These are phyloP conservation scores for Fusarium pseudonygamai DNA, from an alignment of 2,329 filamentous ascomycete species.

Conservation along the genomic window DNA sequence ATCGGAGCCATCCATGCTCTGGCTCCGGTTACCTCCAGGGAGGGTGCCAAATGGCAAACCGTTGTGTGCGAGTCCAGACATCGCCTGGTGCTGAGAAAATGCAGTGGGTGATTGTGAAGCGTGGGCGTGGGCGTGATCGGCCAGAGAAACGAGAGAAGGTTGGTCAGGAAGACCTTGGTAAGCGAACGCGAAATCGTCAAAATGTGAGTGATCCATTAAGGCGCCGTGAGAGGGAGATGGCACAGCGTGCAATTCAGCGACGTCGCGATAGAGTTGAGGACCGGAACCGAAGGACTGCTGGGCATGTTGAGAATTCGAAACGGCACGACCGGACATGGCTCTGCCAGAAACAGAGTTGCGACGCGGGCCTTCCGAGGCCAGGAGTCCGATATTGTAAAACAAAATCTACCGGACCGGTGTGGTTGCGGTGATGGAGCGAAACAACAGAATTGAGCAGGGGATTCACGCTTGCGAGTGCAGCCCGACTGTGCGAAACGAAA, in stretches of 20 bases:
- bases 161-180: conserved; percentile 57
- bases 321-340: conserved; percentile 46
- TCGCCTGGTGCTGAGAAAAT: conserved; percentile 48
- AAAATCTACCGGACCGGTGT: conserved; percentile 18
- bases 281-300: conserved; percentile 41
- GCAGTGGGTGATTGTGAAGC: conserved; percentile 44
- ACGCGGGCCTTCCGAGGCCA: conserved; percentile 31
- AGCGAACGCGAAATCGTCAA: conserved; percentile 63
- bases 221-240: conserved; percentile 35
- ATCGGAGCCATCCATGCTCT: conserved; percentile 55
- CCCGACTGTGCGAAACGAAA: conserved; percentile 10
- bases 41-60: conserved; percentile 38
- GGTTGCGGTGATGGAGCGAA: background rate
- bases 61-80: conserved; percentile 37
- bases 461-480: background rate
- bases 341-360: conserved; percentile 23
- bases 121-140: conserved; percentile 50
- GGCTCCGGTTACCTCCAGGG: conserved; percentile 37
- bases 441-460: conserved; percentile 1
- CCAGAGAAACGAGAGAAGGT: conserved; percentile 50
- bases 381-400: conserved; percentile 17
- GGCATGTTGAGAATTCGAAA: conserved; percentile 46
- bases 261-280: conserved; percentile 41
- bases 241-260: conserved; percentile 34
- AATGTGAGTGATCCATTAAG: conserved; percentile 59